Percentiles rank a stretch among this genome's conserved stretches.
Evolutionary conservation across 345 rosid species (phyloP).

Genomic region (Lepidium africanum): DNA sequence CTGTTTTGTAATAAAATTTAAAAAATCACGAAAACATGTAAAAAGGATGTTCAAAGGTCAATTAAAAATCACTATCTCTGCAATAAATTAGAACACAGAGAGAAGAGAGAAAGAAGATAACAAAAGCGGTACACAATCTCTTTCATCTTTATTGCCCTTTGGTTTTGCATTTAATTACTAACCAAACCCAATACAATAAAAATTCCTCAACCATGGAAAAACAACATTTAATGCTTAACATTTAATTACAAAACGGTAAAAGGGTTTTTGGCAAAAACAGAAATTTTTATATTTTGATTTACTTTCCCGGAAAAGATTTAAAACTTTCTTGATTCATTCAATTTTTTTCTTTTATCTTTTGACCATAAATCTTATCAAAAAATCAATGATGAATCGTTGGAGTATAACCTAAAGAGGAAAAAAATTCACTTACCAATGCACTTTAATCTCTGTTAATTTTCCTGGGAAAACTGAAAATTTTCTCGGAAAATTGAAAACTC

Average conservation of each 20-base stretch:
- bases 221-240: slow-evolving; percentile 9
- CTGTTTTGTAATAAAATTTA: neutral
- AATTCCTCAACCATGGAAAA: slow-evolving; percentile 20
- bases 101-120: neutral
- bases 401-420: neutral
- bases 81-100: slow-evolving; percentile 28
- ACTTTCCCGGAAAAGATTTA: neutral
- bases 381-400: neutral
- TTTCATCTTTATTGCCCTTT: slow-evolving; percentile 33
- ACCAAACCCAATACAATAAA: slow-evolving; percentile 19
- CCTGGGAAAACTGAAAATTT: slow-evolving; percentile 21
- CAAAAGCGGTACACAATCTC: slow-evolving; percentile 24
- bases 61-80: slow-evolving; percentile 24
- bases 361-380: neutral
- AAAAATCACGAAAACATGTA: neutral
- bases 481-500: slow-evolving; percentile 10
- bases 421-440: slow-evolving; percentile 8
- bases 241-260: slow-evolving; percentile 5
- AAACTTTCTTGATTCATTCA: too few relatives aligned
- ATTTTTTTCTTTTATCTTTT: neutral
- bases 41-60: slow-evolving; percentile 26
- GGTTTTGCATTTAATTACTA: slow-evolving; percentile 37
- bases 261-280: neutral
- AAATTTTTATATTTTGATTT: neutral
- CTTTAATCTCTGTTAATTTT: slow-evolving; percentile 12